Base-by-base conservation (phyloP, 495 filamentous ascomycete species). In the Lasiosphaeria hispida region DNA sequence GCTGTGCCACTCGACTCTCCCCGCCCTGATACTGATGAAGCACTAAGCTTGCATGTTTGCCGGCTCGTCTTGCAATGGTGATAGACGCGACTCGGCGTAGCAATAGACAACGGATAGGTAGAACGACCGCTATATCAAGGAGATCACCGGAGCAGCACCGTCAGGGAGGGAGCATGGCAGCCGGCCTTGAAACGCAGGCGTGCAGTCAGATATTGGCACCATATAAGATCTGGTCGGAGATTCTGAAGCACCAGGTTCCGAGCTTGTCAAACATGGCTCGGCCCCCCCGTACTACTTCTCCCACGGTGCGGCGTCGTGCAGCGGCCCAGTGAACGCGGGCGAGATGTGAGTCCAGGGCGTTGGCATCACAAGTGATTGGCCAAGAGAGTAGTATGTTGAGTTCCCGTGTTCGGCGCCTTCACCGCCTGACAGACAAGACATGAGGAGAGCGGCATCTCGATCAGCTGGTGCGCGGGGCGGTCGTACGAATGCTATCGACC, bases 381-480 rank as follows among this genome's bases (percentile, higher is more conserved):
- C 18, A 30, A 30, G 14, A 37, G 42, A 10, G 10, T 34, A 55
- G 17, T 43, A 8, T 37, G 40, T 38, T 19, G 53, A 44, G 14
- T 33, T 30, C 41, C 39, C 19, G 40, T 47, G 40, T 47, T 47
- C 14, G 41, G 18, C 23, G 14, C 39, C 19, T 35, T 43, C 55
- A 51, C 55, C 38, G 45, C 47, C 38, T 43, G 35, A 47, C 14
- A 35, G 19, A 15, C 43, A 13, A 57, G 44, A 49, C 44, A 57
- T 48, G 44, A 48, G 11, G 43, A 40, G 54, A 50, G 55, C 47
- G 36, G 55, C 44, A 58, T 58, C 55, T 58, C 55, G 55, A 58
- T 57, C 37, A 57, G 55, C 45, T 49, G 55, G 36, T 17, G 40
- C 45, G 47, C 55, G 37, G 55, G 47, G 45, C 14, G 37, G 55